These are phyloP conservation scores for Gelatoporia subvermispora DNA, from an alignment of 768 basidiomycete genomes.

Conservation along the genomic window DNA sequence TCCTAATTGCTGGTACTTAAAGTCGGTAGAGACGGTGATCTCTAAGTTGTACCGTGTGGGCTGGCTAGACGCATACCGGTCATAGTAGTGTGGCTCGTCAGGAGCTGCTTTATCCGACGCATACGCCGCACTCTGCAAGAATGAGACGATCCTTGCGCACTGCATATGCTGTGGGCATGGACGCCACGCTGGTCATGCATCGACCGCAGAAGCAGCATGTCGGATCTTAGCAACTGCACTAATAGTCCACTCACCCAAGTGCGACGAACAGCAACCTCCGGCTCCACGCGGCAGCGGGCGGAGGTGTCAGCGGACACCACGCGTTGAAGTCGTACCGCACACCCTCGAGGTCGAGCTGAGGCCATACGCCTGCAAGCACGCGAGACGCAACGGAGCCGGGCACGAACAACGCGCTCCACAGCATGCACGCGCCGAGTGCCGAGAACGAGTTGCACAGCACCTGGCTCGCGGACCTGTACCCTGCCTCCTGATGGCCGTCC, in stretches of 20 bases:
- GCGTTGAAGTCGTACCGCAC: constrained; percentile 32
- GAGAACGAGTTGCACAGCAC: constrained; percentile 78
- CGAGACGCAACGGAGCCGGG: constrained; percentile 27
- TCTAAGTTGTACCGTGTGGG: no score
- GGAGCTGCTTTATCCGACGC: no score
- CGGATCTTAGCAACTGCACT: no score
- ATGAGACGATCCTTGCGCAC: no score
- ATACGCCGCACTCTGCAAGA: no score
- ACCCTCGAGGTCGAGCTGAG: constrained; percentile 11
- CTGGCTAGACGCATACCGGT: no score
- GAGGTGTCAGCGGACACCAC: constrained; percentile 62
- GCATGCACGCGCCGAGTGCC: constrained; percentile 50
- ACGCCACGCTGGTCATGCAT: no score
- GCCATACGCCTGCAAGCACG: constrained; percentile 8
- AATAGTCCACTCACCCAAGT: constrained; percentile 60
- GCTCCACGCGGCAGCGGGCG: constrained; percentile 47
- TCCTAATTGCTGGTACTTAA: no score
- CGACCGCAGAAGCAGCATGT: no score
- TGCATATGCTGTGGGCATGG: no score
- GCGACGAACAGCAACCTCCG: constrained; percentile 57
- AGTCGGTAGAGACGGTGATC: no score
- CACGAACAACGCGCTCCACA: constrained; percentile 62
- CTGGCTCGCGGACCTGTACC: constrained; percentile 75
- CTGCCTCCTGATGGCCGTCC: constrained; percentile 70
- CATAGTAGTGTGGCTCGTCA: no score